Percentiles rank a stretch among this genome's conserved stretches.
Evolutionary conservation across 768 basidiomycete genomes (phyloP).

Genomic region (Boletus rubescentipes): DNA sequence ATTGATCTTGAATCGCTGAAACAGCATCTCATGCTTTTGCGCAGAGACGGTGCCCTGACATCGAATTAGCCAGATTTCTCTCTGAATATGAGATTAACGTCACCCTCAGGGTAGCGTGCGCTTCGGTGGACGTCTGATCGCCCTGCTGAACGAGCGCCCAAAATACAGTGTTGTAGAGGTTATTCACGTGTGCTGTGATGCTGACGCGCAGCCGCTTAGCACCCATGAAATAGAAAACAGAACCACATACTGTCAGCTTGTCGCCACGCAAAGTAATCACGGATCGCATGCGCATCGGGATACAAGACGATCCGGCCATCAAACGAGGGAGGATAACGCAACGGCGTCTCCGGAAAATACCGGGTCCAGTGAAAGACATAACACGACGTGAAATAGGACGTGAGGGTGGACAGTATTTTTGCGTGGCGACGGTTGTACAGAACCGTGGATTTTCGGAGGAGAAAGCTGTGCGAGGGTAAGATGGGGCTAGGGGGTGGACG

Average conservation of each 20-base stretch:
- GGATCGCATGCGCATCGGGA: constrained; percentile 65
- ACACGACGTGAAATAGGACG: constrained; percentile 86
- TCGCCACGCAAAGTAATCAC: constrained; percentile 95
- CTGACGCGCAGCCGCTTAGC: constrained; percentile 21
- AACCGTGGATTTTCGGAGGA: constrained; percentile 70
- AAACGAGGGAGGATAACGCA: constrained; percentile 87
- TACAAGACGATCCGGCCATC: constrained; percentile 88
- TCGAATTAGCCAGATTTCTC: constrained; percentile 10
- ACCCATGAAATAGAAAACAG: too few species aligned
- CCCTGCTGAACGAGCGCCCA: constrained; percentile 91
- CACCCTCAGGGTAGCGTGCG: constrained; percentile 78
- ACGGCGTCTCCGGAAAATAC: constrained; percentile 70
- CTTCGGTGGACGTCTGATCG: constrained; percentile 74
- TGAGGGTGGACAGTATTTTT: constrained; percentile 82
- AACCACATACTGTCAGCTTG: constrained; percentile 84
- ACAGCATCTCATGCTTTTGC: constrained; percentile 91
- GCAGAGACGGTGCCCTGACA: constrained; percentile 82
- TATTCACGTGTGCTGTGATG: constrained; percentile 89
- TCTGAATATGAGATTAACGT: constrained; percentile 8
- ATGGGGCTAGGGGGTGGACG: background rate
- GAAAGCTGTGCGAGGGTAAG: constrained; percentile 56
- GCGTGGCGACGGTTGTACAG: constrained; percentile 85
- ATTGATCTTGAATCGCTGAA: constrained; percentile 78
- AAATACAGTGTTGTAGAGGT: constrained; percentile 93
- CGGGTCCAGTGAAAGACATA: constrained; percentile 85